These are phyloP conservation scores for Microdochium trichocladiopsis DNA, from an alignment of 2,329 filamentous ascomycete species.

Conservation along the genomic window DNA sequence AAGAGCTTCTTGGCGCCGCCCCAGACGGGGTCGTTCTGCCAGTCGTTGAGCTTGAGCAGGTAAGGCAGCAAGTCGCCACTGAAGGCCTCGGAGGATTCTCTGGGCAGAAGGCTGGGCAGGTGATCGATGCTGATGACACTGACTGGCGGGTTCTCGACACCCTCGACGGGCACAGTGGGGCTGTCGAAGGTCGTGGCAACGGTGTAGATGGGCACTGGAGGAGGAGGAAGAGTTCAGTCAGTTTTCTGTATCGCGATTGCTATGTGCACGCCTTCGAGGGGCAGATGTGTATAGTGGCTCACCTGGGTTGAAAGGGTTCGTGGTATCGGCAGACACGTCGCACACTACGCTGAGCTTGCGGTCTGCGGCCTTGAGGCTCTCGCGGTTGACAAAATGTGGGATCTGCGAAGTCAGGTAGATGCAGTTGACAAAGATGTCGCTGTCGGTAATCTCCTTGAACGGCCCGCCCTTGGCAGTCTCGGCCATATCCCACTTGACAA, in stretches of 20 bases:
- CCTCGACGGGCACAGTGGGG: conserved; percentile 72
- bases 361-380: conserved; percentile 58
- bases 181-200: conserved; percentile 81
- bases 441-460: conserved; percentile 70
- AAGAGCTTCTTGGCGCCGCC: conserved; percentile 77
- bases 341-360: conserved; percentile 75
- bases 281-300: conserved; percentile 1
- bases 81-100: conserved; percentile 84
- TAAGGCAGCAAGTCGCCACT: conserved; percentile 71
- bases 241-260: neutral
- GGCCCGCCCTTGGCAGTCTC: conserved; percentile 74
- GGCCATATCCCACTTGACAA: conserved; percentile 65
- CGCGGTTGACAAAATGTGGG: conserved; percentile 70
- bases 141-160: conserved; percentile 53
- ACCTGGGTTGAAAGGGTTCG: conserved; percentile 57
- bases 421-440: conserved; percentile 77
- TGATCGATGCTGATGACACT: conserved; percentile 87
- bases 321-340: conserved; percentile 72
- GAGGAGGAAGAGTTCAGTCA: neutral
- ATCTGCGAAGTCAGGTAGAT: conserved; percentile 79
- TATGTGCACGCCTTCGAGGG: neutral
- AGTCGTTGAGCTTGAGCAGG: conserved; percentile 70
- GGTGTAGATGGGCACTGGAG: conserved; percentile 66
- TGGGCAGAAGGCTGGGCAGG: conserved; percentile 72
- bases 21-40: conserved; percentile 72